Conservation (phyloP, 169 alveolate species). For the Plasmodium blacklocki region DNA sequence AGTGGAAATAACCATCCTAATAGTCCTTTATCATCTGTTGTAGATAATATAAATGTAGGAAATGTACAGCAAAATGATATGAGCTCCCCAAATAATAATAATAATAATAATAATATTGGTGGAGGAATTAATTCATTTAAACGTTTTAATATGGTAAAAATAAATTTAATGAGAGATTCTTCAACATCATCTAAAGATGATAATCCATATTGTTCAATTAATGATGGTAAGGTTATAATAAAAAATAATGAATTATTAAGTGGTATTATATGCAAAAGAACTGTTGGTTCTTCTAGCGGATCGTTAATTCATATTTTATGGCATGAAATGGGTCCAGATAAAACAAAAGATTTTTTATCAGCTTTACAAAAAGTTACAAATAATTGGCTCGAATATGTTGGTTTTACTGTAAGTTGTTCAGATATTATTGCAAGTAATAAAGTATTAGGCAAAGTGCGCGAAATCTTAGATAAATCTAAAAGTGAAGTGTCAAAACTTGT, state of each 20-base stretch:
- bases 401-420: constrained; percentile 99
- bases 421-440: constrained; percentile 97
- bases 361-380: constrained; percentile 96
- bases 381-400: constrained; percentile 97
- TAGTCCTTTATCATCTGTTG: constrained; percentile 35
- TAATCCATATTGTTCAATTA: constrained; percentile 83
- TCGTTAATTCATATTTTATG: constrained; percentile 98
- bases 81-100: not conserved
- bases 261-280: constrained; percentile 97
- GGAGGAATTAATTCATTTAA: constrained; percentile 82
- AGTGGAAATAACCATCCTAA: constrained; percentile 25
- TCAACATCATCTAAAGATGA: constrained; percentile 79
- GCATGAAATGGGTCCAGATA: constrained; percentile 98
- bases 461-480: constrained; percentile 90
- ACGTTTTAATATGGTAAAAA: constrained; percentile 78
- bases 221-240: constrained; percentile 90
- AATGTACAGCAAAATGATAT: not conserved
- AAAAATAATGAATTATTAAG: constrained; percentile 96
- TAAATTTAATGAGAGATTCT: constrained; percentile 76
- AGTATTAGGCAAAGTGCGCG: constrained; percentile 92
- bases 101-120: constrained; percentile 33
- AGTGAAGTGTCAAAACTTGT: constrained; percentile 89
- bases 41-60: constrained; percentile 15
- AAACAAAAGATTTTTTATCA: constrained; percentile 95
- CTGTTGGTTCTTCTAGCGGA: constrained; percentile 98